phyloP scores from a whole-genome alignment of 495 filamentous ascomycete genomes.

The Penicillium simplicissimum region DNA sequence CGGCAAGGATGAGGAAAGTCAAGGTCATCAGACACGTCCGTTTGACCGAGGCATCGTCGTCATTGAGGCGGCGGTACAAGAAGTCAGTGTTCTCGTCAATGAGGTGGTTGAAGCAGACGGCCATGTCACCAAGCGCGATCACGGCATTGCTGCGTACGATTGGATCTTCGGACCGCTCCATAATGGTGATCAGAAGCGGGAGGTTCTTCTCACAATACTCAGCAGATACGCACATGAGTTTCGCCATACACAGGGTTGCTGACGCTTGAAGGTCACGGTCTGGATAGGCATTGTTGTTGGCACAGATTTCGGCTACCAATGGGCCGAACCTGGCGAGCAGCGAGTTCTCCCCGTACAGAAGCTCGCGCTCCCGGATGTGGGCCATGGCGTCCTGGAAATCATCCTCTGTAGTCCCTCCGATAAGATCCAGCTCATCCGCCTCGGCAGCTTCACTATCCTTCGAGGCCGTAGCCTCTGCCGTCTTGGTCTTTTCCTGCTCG shows the following conservation, averaged over 20 bases:
- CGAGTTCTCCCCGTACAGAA: slow-evolving; percentile 83
- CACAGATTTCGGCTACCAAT: slow-evolving; percentile 87
- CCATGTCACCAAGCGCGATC: slow-evolving; percentile 97
- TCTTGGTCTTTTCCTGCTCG: slow-evolving; percentile 85
- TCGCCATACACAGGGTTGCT: slow-evolving; percentile 93
- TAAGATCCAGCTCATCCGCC: slow-evolving; percentile 86
- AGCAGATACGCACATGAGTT: slow-evolving; percentile 94
- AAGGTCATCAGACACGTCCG: slow-evolving; percentile 98
- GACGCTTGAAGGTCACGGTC: slow-evolving; percentile 88
- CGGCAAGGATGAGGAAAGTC: slow-evolving; percentile 95
- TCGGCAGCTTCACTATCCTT: slow-evolving; percentile 51
- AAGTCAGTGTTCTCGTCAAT: slow-evolving; percentile 99
- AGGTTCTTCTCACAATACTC: slow-evolving; percentile 96
- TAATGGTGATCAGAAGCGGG: slow-evolving; percentile 93
- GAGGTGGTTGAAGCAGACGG: slow-evolving; percentile 98
- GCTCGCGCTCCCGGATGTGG: slow-evolving; percentile 90
- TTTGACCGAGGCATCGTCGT: slow-evolving; percentile 86
- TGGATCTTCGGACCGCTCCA: slow-evolving; percentile 87
- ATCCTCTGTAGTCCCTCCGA: slow-evolving; percentile 96
- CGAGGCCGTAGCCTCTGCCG: slow-evolving; percentile 47
- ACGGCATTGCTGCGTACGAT: slow-evolving; percentile 94
- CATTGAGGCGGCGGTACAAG: slow-evolving; percentile 88
- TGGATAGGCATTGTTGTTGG: slow-evolving; percentile 86
- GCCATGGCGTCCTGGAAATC: slow-evolving; percentile 97
- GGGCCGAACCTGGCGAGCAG: slow-evolving; percentile 88